Evolutionary conservation across 202 grass and related monocot genomes (phyloP), one percentile per base, ranked within the genome.

Genomic region (Schoenoplectus tabernaemontani): DNA sequence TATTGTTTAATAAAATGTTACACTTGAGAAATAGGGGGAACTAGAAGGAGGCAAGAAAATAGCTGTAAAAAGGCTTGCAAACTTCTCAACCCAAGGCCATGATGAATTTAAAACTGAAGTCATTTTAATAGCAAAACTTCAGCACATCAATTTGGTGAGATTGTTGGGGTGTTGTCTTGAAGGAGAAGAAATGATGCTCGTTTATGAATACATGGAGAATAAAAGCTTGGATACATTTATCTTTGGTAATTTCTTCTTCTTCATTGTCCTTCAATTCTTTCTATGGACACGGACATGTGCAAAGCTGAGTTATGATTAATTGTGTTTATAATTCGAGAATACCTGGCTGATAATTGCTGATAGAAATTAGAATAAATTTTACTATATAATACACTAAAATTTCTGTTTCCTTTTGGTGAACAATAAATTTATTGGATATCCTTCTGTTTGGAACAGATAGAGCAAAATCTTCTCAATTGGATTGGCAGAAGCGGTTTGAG

Each of bases 91-190:
- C 17, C 91, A 93, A 82, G 94, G 94, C 5, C 17, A 88, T 59
- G 84, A 79, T 53, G 93, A 97, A 83, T 97, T 97, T 79, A 91
- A 88, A 83, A 97, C 89, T 72, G 93, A 97, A 91, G 89, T 90
- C 16, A 53, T 88, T 80, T 85, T 97, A 64, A 93, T 97, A n/a
- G 91, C 94, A 4, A 93, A 88, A 78, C 85, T 97, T 59, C 94
- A 97, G 82, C 91, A 93, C 1, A 78, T 89, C 57, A 97, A 97
- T 57, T 91, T 97, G 17, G 94, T 97, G 64, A 82, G 91, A 54
- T 85, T 97, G 0, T 70, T 93, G 22, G 94, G 94, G 0, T 93
- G 80, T 70, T 97, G 94, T 71, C 33, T 87, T 74, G 85, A 97
- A 11, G 87, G 89, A 23, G 91, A 92, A 62, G 92, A 96, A 82